A percentile compares a stretch with the other conserved stretches of the same genome.
These are phyloP conservation scores for Phytopythium helicoides DNA, from an alignment of 352 stramenopile species.

Conservation along the genomic window DNA sequence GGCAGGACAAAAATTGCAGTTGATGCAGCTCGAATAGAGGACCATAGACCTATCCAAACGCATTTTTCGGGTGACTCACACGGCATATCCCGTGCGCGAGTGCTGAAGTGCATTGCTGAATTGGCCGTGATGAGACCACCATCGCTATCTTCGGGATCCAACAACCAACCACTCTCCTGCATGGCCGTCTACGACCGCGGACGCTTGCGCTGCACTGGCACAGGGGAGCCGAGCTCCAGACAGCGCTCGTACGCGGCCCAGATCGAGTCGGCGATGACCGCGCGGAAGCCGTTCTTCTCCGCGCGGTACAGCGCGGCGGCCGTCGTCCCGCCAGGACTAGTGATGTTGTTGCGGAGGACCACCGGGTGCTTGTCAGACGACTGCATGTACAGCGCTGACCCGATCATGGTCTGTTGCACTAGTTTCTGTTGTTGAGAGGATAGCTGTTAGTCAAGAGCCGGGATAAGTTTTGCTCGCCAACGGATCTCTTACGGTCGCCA, in stretches of 20 bases:
- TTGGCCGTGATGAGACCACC: too few relatives aligned
- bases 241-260: conserved; percentile 95
- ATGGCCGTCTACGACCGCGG: conserved; percentile 38
- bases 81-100: too few relatives aligned
- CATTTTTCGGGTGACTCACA: background rate
- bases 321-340: conserved; percentile 92
- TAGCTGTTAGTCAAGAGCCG: background rate
- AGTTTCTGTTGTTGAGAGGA: conserved; percentile 65
- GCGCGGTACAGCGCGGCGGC: conserved; percentile 93
- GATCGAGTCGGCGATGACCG: conserved; percentile 93
- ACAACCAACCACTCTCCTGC: too few relatives aligned
- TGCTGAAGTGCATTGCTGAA: too few relatives aligned
- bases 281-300: conserved; percentile 95
- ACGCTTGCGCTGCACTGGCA: conserved; percentile 63
- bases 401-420: conserved; percentile 93
- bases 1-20: conserved; percentile 4
- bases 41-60: background rate
- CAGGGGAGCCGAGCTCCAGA: conserved; percentile 91
- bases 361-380: conserved; percentile 89
- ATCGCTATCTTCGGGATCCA: too few relatives aligned
- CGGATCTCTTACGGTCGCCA: conserved; percentile 67
- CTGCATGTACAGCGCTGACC: conserved; percentile 93
- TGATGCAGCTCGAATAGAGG: background rate
- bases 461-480: too few relatives aligned
- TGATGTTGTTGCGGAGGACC: conserved; percentile 94